phyloP scores from a whole-genome alignment of 805 yeast genomes.

The Schwanniomyces vanrijiae region DNA sequence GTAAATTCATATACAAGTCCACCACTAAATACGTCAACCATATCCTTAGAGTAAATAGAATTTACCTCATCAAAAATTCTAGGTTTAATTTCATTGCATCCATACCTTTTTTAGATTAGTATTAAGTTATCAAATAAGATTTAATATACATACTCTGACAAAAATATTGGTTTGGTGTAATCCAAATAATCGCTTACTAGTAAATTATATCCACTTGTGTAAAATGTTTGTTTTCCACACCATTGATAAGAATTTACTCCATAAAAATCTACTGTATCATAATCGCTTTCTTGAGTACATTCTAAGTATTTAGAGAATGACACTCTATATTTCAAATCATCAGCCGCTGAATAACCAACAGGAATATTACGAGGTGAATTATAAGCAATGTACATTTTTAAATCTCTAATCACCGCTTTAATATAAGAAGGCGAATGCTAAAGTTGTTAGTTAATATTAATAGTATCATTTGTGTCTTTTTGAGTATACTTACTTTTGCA shows the following conservation, averaged over 20 bases:
- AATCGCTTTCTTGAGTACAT: slow-evolving; percentile 56
- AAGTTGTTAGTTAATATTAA: slow-evolving; percentile 5
- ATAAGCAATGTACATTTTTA: slow-evolving; percentile 64
- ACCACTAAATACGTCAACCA: slow-evolving; percentile 80
- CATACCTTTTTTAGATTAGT: slow-evolving; percentile 38
- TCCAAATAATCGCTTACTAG: slow-evolving; percentile 69
- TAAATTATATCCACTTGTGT: slow-evolving; percentile 66
- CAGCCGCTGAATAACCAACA: slow-evolving; percentile 96
- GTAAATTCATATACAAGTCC: slow-evolving; percentile 82
- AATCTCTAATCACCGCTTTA: slow-evolving; percentile 77
- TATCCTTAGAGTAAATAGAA: slow-evolving; percentile 65
- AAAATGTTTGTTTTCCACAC: slow-evolving; percentile 85
- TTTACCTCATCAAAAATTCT: slow-evolving; percentile 75
- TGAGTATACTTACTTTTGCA: slow-evolving; percentile 34
- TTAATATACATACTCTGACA: slow-evolving; percentile 64
- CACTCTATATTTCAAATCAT: slow-evolving; percentile 74
- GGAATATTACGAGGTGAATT: slow-evolving; percentile 72
- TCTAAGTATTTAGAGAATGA: slow-evolving; percentile 79
- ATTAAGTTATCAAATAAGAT: not conserved
- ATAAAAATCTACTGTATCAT: slow-evolving; percentile 71
- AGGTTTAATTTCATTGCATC: slow-evolving; percentile 83
- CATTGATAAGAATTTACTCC: slow-evolving; percentile 83
- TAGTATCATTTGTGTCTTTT: too few species aligned
- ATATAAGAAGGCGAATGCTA: slow-evolving; percentile 67
- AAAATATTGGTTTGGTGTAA: slow-evolving; percentile 75